Evolutionary conservation across 768 basidiomycete genomes (phyloP).

Genomic region (Mycena pura): DNA sequence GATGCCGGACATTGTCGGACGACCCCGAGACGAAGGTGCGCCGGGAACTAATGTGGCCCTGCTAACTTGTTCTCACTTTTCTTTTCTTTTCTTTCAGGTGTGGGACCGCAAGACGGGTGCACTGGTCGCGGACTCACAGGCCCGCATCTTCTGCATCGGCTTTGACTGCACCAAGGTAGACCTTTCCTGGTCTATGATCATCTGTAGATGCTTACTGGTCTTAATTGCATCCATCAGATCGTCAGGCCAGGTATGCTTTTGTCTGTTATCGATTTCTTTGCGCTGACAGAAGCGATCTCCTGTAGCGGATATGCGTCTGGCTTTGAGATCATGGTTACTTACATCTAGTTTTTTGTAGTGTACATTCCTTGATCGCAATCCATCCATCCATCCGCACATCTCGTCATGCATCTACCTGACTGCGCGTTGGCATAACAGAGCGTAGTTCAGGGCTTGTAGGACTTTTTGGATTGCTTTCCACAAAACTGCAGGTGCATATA

Average conservation of each 20-base stretch:
- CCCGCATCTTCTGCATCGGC: slow-evolving; percentile 84
- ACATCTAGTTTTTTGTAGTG: not conserved
- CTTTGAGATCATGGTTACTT: not conserved
- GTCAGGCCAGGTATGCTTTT: slow-evolving; percentile 74
- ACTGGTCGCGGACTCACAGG: slow-evolving; percentile 76
- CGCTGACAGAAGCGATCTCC: slow-evolving; percentile 23
- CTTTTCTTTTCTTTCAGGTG: slow-evolving; percentile 66
- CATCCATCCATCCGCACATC: not conserved
- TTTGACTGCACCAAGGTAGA: slow-evolving; percentile 80
- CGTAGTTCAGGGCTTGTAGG: too few relatives aligned
- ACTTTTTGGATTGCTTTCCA: too few relatives aligned
- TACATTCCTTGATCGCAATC: not conserved
- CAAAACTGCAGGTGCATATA: too few relatives aligned
- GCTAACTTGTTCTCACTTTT: not conserved
- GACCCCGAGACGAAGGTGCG: slow-evolving; percentile 82
- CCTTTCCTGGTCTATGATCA: not conserved
- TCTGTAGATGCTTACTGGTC: not conserved
- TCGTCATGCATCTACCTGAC: too few relatives aligned
- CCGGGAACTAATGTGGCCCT: slow-evolving; percentile 14
- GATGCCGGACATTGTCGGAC: slow-evolving; percentile 76
- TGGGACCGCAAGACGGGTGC: slow-evolving; percentile 82
- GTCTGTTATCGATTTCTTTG: not conserved
- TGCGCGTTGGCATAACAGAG: too few relatives aligned
- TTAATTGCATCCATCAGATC: slow-evolving; percentile 51
- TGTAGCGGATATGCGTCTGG: slow-evolving; percentile 78